phyloP scores from a whole-genome alignment of 2,329 filamentous ascomycete species.

The Cercospora sp. region DNA sequence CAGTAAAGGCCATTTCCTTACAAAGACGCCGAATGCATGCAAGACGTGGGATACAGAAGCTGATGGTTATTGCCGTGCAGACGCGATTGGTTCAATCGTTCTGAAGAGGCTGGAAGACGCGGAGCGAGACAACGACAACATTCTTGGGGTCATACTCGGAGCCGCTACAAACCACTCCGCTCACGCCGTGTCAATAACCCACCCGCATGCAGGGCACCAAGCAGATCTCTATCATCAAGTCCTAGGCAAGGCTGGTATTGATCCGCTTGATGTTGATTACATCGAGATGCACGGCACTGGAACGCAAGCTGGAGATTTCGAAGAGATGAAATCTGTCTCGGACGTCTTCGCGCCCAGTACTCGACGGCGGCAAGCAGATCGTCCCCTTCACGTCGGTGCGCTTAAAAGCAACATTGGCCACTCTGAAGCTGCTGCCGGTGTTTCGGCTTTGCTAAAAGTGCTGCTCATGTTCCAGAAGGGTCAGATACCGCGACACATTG shows the following conservation, averaged over 20 bases:
- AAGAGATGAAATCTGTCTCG: constrained; percentile 22
- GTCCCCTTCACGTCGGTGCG: constrained; percentile 29
- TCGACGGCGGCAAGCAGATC: constrained; percentile 5
- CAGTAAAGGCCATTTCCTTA: constrained; percentile 32
- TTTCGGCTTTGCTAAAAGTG: constrained; percentile 64
- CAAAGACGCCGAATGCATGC: constrained; percentile 24
- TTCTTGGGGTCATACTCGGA: constrained; percentile 18
- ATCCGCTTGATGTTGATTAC: constrained; percentile 22
- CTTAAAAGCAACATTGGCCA: constrained; percentile 38
- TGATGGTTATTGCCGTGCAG: constrained; percentile 38
- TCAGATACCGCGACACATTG: constrained; percentile 64
- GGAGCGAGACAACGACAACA: constrained; percentile 38
- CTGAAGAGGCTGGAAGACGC: constrained; percentile 39
- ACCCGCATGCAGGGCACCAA: constrained; percentile 27
- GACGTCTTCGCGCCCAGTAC: constrained; percentile 22
- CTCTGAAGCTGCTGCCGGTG: constrained; percentile 34
- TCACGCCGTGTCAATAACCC: constrained; percentile 22
- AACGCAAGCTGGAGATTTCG: constrained; percentile 23
- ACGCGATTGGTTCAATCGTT: constrained; percentile 32
- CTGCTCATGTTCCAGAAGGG: constrained; percentile 65
- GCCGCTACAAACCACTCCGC: constrained; percentile 23
- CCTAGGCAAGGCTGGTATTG: constrained; percentile 17
- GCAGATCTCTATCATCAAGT: constrained; percentile 9
- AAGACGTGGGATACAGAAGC: constrained; percentile 34
- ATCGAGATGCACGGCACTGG: constrained; percentile 28